Conservation (phyloP, 345 rosid species). For the Laguncularia racemosa region DNA sequence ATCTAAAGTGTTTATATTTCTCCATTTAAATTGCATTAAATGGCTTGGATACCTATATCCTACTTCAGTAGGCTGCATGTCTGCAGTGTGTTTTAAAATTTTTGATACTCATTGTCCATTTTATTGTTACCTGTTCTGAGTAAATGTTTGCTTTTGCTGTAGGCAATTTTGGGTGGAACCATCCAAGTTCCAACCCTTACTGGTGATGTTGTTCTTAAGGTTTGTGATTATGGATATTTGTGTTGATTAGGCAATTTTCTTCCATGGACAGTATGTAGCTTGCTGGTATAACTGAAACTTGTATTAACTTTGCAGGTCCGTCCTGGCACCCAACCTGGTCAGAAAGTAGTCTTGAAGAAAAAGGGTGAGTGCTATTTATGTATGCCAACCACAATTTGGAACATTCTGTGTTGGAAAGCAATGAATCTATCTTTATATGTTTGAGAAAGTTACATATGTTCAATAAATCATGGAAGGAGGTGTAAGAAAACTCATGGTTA, state of each 20-base stretch:
- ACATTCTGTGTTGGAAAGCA: not conserved
- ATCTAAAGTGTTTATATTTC: no score
- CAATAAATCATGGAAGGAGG: no score
- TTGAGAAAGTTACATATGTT: not conserved
- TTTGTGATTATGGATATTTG: constrained; percentile 1
- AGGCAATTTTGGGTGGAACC: constrained; percentile 99
- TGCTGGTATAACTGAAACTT: not conserved
- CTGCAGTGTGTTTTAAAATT: not conserved
- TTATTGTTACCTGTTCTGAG: not conserved
- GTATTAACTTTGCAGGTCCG: constrained; percentile 54
- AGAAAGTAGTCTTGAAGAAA: constrained; percentile 91
- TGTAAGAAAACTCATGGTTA: no score
- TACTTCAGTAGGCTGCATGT: not conserved
- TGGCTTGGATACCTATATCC: not conserved
- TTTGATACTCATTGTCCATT: not conserved
- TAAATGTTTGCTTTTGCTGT: constrained; percentile 16
- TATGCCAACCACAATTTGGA: not conserved
- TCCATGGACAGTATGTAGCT: not conserved
- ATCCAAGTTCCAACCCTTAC: constrained; percentile 95
- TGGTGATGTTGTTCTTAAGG: constrained; percentile 99
- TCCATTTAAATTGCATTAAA: not conserved
- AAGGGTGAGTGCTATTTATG: constrained; percentile 50
- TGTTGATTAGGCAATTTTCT: not conserved
- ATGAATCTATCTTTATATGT: not conserved
- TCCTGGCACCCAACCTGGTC: constrained; percentile 97